Evolutionary conservation across 2,329 filamentous ascomycete species (phyloP).

Genomic region (Magnaporthiopsis poae): DNA sequence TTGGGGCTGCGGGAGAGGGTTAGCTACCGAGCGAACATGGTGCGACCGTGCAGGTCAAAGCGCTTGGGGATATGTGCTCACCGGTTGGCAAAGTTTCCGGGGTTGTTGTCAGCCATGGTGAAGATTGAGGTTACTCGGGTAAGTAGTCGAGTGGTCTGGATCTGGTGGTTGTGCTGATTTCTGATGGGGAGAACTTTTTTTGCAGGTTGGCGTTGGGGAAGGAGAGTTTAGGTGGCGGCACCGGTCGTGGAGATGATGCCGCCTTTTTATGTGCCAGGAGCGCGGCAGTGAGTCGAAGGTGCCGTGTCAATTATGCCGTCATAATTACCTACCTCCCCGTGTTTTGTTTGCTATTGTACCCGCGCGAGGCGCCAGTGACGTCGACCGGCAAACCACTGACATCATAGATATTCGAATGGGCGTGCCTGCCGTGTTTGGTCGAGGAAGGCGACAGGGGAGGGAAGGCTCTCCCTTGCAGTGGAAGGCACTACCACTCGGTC

Average conservation of each 20-base stretch:
- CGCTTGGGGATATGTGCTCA: conserved; percentile 7
- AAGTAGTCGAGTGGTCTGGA: too few species aligned
- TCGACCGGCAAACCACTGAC: not conserved
- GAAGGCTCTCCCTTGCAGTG: too few species aligned
- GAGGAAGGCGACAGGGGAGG: too few species aligned
- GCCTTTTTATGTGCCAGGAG: not conserved
- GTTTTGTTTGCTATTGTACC: not conserved
- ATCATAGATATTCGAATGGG: not conserved
- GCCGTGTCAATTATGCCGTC: not conserved
- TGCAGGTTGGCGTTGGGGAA: too few species aligned
- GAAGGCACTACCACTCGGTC: too few species aligned
- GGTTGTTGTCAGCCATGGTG: conserved; percentile 22
- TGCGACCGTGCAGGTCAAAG: not conserved
- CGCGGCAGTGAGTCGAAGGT: not conserved
- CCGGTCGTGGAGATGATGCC: not conserved
- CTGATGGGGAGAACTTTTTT: too few species aligned
- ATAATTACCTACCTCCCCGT: not conserved
- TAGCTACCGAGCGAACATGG: not conserved
- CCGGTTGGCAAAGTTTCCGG: conserved; percentile 30
- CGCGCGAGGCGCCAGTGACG: not conserved
- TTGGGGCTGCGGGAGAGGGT: conserved; percentile 22
- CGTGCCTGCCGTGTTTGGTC: too few species aligned
- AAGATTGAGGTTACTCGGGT: not conserved
- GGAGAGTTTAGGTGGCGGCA: not conserved
- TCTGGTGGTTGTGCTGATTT: too few species aligned